Evolutionary conservation across 805 yeast genomes (phyloP), one percentile per base, ranked within the genome.

Genomic region (Candida pseudoglaebosa): DNA sequence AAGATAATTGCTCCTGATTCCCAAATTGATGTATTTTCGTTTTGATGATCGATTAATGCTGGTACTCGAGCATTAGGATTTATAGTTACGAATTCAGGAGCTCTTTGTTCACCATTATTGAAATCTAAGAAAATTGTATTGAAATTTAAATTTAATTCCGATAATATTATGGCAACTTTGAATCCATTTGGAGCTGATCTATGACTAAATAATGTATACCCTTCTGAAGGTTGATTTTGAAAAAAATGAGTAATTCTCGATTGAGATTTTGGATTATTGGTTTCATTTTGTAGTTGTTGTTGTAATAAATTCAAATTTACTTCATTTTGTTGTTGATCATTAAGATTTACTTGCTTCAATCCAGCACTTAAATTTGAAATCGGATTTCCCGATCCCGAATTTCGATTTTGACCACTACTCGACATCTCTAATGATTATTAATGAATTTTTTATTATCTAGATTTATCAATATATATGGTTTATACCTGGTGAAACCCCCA

Each of bases 31-130:
- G 86, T 74, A 55, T 87, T 84, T 43, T 82, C 88, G 55, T 78
- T 78, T 42, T 75, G 76, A 59, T 91, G 97, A 61, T 90, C 98
- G 38, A 91, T 85, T 39, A 90, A 73, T 2, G 96, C 95, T 3
- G 98, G 98, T 5, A 90, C 95, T 44, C 98, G 72, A 2, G 96
- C 97, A 60, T 91, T 91, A 19, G 98, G 98, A 60, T 90, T 91
- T 44, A 90, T 82, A n/a, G 88, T 75, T 14, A 90, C 89, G 52
- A 90, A 90, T 59, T 89, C 95, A 0, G 97, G 96, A 2, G 95
- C 86, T 45, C 96, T 68, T 59, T 90, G 96, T 61, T 90, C 97
- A 42, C 95, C 95, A 45, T 73, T 73, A 58, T 84, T 84, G 62
- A 90, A 88, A 63, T 90, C 96, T 39, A 90, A 68, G 50, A 86